These are phyloP conservation scores for Ceratocystis albifundus DNA, from an alignment of 2,329 filamentous ascomycete species.

Conservation along the genomic window DNA sequence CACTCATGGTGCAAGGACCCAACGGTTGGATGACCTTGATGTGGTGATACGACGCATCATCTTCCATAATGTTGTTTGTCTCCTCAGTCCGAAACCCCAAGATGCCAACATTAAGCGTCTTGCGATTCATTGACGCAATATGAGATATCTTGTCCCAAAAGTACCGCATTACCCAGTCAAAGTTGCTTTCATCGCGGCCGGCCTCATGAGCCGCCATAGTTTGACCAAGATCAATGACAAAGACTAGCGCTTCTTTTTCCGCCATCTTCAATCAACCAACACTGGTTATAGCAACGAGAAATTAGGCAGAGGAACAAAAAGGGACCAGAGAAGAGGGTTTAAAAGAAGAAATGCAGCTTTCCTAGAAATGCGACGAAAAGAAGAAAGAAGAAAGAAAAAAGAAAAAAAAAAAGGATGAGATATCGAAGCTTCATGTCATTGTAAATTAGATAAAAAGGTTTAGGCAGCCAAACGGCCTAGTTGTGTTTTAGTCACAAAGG, in stretches of 20 bases:
- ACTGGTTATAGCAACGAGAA: not conserved
- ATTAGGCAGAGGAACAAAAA: conserved; percentile 11
- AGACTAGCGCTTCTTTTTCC: conserved; percentile 84
- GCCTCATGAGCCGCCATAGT: conserved; percentile 67
- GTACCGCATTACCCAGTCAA: conserved; percentile 84
- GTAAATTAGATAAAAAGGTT: not conserved
- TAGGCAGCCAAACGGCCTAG: conserved; percentile 17
- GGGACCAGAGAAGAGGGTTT: not conserved
- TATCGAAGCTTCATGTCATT: not conserved
- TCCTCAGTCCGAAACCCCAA: conserved; percentile 72
- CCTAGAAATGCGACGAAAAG: not conserved
- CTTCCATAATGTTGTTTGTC: conserved; percentile 56
- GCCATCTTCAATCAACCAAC: conserved; percentile 51
- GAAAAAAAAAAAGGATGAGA: not conserved
- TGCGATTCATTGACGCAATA: conserved; percentile 55
- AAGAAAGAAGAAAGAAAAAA: not conserved
- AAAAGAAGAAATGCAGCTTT: not conserved
- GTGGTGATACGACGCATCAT: conserved; percentile 65
- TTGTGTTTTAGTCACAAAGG: conserved; percentile 16
- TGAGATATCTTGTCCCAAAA: conserved; percentile 82
- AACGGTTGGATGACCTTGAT: conserved; percentile 68
- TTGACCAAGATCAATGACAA: conserved; percentile 74
- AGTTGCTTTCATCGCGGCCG: conserved; percentile 63
- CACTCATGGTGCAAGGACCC: conserved; percentile 49
- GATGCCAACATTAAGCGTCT: conserved; percentile 62